Percentiles rank a stretch among this genome's conserved stretches.
Conservation (phyloP, 2,329 filamentous ascomycete genomes). For the Claviceps humidiphila region DNA sequence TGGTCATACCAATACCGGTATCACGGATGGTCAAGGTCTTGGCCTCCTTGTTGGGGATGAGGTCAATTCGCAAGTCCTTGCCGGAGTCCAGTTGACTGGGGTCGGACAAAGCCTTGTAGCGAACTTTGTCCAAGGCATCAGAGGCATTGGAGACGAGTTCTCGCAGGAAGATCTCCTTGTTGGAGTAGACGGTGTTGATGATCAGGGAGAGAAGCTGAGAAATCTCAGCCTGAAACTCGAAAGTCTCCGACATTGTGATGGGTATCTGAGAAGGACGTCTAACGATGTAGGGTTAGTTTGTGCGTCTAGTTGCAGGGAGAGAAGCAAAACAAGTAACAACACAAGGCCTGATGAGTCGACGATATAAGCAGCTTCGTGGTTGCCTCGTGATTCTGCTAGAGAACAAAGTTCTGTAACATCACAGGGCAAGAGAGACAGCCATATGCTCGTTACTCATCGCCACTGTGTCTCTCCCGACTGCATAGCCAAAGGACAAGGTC, state of each 20-base stretch:
- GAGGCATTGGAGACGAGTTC: slow-evolving; percentile 97
- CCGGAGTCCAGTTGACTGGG: slow-evolving; percentile 90
- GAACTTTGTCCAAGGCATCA: slow-evolving; percentile 99
- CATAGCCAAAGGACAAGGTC: not conserved
- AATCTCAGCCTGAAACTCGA: slow-evolving; percentile 99
- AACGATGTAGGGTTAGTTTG: not conserved
- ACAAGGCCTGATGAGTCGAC: not conserved
- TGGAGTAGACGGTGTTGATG: slow-evolving; percentile 99
- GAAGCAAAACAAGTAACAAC: too few species aligned
- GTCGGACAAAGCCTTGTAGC: slow-evolving; percentile 96
- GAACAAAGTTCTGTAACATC: not conserved
- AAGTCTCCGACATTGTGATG: slow-evolving; percentile 83
- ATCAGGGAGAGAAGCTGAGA: slow-evolving; percentile 99
- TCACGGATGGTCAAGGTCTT: slow-evolving; percentile 97
- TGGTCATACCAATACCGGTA: slow-evolving; percentile 99
- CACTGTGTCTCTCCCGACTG: not conserved
- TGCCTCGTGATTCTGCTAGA: not conserved
- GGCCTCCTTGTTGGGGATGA: slow-evolving; percentile 92
- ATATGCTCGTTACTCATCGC: not conserved
- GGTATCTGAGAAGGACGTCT: slow-evolving; percentile 22
- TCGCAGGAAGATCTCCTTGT: slow-evolving; percentile 99
- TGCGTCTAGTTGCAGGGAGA: not conserved
- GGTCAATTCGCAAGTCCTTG: slow-evolving; percentile 98
- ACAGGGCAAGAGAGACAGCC: not conserved
- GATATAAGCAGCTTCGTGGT: not conserved